Conservation (phyloP, 345 rosid species). For the Odontarrhena argentea region DNA sequence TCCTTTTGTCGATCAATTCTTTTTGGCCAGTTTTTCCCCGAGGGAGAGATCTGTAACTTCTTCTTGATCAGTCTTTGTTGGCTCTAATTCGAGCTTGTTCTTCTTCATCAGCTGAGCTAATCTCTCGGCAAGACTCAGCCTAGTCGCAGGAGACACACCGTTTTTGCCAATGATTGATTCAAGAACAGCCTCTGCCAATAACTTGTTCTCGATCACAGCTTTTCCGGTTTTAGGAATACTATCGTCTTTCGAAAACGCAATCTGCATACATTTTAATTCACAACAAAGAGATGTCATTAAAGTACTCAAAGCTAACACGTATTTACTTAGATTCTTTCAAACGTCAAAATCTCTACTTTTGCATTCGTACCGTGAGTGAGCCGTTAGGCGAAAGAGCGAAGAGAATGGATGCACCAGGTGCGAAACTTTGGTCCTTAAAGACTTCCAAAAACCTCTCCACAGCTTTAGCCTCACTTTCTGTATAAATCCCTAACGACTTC, state of each 20-base stretch:
- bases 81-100: conserved; percentile 13
- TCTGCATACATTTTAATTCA: conserved; percentile 42
- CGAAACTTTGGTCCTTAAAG: conserved; percentile 65
- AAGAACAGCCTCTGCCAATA: conserved; percentile 62
- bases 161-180: conserved; percentile 78
- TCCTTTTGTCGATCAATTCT: conserved; percentile 21
- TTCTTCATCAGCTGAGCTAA: conserved; percentile 47
- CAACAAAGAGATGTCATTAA: background rate
- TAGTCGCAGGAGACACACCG: conserved; percentile 73
- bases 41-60: conserved; percentile 14
- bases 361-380: conserved; percentile 52
- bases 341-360: background rate
- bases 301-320: conserved; percentile 5
- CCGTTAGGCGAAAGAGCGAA: conserved; percentile 60
- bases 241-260: conserved; percentile 69
- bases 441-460: conserved; percentile 54
- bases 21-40: conserved; percentile 21
- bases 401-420: conserved; percentile 74
- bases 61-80: conserved; percentile 18
- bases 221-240: conserved; percentile 51
- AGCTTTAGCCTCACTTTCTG: conserved; percentile 74
- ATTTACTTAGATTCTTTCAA: background rate
- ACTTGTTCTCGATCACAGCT: conserved; percentile 64
- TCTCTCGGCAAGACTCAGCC: conserved; percentile 58
- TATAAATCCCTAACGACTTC: conserved; percentile 72